Percentiles rank a stretch among this genome's conserved stretches.
Evolutionary conservation across 2,329 filamentous ascomycete genomes (phyloP).

Genomic region (Nannizziopsis arthrosporioides): DNA sequence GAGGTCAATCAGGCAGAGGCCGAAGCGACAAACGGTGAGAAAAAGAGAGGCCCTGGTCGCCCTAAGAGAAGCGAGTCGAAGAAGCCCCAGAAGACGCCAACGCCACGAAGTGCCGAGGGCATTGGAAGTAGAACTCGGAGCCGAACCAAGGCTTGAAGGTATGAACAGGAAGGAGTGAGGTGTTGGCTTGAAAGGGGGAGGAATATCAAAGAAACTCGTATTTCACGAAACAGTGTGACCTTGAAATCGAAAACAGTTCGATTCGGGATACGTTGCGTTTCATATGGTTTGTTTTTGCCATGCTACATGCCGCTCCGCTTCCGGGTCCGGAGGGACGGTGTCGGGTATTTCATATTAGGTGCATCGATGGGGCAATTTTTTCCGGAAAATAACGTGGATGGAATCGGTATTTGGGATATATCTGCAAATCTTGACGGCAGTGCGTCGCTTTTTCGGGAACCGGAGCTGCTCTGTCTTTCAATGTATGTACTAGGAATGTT

Average conservation of each 20-base stretch:
- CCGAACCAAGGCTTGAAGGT: constrained; percentile 24
- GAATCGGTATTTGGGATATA: not conserved
- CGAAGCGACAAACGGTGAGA: constrained; percentile 18
- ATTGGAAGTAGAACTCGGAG: constrained; percentile 32
- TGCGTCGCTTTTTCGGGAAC: not conserved
- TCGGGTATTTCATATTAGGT: constrained; percentile 1
- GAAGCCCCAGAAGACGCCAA: constrained; percentile 12
- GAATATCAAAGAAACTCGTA: no score
- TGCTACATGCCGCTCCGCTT: not conserved
- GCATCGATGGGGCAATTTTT: not conserved
- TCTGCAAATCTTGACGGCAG: not conserved
- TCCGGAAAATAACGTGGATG: not conserved
- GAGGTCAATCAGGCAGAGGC: not conserved
- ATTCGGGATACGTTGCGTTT: no score
- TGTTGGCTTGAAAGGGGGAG: not conserved
- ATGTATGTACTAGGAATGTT: no score
- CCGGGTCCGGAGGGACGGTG: not conserved
- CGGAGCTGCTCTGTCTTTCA: not conserved
- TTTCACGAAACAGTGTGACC: not conserved
- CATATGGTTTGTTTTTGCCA: not conserved
- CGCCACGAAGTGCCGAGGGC: constrained; percentile 21
- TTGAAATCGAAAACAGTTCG: not conserved
- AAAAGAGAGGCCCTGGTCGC: constrained; percentile 23
- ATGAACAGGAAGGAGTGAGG: not conserved
- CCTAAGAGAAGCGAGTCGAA: constrained; percentile 22